Conservation (phyloP, 768 basidiomycete species). For the Termitomyces sp. region DNA sequence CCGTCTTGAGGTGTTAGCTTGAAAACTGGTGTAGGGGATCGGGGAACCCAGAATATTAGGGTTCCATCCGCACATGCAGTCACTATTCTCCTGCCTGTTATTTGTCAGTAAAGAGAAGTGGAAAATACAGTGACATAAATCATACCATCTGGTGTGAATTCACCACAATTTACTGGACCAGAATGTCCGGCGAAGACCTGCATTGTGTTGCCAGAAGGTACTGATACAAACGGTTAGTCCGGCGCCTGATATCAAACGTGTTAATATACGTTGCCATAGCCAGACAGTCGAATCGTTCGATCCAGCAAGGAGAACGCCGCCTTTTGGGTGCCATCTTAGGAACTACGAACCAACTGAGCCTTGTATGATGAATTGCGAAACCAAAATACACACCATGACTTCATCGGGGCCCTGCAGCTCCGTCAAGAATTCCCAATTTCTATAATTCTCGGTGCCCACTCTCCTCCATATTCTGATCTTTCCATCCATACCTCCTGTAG, state of each 20-base stretch:
- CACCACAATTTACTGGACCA: slow-evolving; percentile 77
- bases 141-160: slow-evolving; percentile 87
- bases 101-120: slow-evolving; percentile 1
- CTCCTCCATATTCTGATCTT: slow-evolving; percentile 88
- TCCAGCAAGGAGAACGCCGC: slow-evolving; percentile 81
- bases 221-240: slow-evolving; percentile 32
- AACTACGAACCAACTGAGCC: slow-evolving; percentile 49
- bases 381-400: slow-evolving; percentile 64
- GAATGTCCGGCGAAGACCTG: slow-evolving; percentile 93
- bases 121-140: not conserved
- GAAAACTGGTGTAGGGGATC: slow-evolving; percentile 69
- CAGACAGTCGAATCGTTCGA: slow-evolving; percentile 92
- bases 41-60: slow-evolving; percentile 90
- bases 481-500: slow-evolving; percentile 98
- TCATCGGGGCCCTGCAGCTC: slow-evolving; percentile 94
- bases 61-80: slow-evolving; percentile 81
- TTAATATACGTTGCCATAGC: slow-evolving; percentile 90
- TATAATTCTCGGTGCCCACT: slow-evolving; percentile 69
- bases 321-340: slow-evolving; percentile 95
- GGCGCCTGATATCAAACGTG: not conserved
- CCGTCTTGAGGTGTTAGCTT: slow-evolving; percentile 69
- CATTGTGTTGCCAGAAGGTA: slow-evolving; percentile 93
- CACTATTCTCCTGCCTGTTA: slow-evolving; percentile 77
- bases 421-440: slow-evolving; percentile 90
- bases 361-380: not conserved